A percentile compares a stretch with the other conserved stretches of the same genome.
Conservation (phyloP, 139 green algal genomes). For the Tetraselmis chui region DNA sequence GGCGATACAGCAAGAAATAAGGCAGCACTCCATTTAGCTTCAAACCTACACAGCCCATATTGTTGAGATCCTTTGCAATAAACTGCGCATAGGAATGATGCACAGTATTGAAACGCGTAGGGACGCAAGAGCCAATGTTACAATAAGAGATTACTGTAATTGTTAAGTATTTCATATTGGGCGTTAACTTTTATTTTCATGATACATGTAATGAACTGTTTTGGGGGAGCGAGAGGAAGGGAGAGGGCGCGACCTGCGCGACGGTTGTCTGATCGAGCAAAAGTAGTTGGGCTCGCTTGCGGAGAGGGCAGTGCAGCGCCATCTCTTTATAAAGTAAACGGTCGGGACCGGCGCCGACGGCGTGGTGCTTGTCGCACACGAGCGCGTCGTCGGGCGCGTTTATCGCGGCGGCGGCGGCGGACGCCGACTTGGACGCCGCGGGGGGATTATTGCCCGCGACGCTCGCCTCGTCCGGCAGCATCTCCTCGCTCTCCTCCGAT, state of each 20-base stretch:
- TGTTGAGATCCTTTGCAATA: too few species aligned
- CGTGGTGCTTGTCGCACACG: not conserved
- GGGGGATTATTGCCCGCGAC: not conserved
- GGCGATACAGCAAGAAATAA: too few species aligned
- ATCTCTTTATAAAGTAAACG: not conserved
- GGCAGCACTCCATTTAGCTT: too few species aligned
- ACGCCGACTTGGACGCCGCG: not conserved
- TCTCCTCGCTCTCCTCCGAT: not conserved
- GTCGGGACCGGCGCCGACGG: not conserved
- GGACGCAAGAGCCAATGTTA: too few species aligned
- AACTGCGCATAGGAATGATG: too few species aligned
- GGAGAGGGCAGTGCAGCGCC: not conserved
- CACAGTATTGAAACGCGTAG: too few species aligned
- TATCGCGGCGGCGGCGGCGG: not conserved
- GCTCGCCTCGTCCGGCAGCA: not conserved
- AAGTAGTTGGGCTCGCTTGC: not conserved
- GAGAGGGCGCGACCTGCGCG: not conserved
- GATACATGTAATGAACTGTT: too few species aligned
- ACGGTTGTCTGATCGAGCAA: not conserved
- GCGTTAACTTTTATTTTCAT: too few species aligned
- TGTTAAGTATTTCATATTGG: too few species aligned
- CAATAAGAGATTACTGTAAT: too few species aligned
- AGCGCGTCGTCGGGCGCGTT: not conserved
- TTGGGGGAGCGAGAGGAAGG: not conserved
- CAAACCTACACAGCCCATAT: too few species aligned